These are phyloP conservation scores for Claviceps africana DNA, from an alignment of 2,329 filamentous ascomycete species.

Conservation along the genomic window DNA sequence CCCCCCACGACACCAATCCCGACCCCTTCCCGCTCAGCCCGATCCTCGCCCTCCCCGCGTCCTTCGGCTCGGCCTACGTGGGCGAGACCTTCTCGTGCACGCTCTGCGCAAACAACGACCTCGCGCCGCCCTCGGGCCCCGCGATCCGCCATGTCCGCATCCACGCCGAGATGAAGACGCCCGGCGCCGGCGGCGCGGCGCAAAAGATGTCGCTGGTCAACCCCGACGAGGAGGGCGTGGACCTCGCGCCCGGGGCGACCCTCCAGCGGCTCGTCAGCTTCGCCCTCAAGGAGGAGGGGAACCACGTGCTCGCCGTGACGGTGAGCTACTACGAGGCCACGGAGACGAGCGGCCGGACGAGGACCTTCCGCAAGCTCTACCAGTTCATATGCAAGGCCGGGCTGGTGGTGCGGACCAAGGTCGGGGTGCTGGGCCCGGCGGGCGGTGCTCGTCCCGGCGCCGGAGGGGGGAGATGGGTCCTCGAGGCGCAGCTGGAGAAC, in stretches of 20 bases:
- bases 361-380: constrained; percentile 89
- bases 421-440: constrained; percentile 31
- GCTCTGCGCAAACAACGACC: constrained; percentile 87
- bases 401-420: constrained; percentile 81
- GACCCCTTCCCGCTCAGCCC: constrained; percentile 45
- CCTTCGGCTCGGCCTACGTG: constrained; percentile 89
- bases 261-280: constrained; percentile 73
- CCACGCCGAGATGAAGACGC: constrained; percentile 90
- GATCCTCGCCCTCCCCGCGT: constrained; percentile 69
- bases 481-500: constrained; percentile 94
- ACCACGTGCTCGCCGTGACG: constrained; percentile 83
- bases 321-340: constrained; percentile 85
- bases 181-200: constrained; percentile 37
- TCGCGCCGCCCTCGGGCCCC: neutral
- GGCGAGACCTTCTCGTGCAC: constrained; percentile 93
- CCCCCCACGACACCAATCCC: constrained; percentile 30
- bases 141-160: constrained; percentile 66
- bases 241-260: constrained; percentile 49
- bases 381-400: constrained; percentile 90
- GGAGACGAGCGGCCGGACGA: constrained; percentile 53
- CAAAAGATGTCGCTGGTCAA: constrained; percentile 47
- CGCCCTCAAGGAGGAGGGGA: constrained; percentile 85
- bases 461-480: constrained; percentile 43
- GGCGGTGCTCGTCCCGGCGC: no score
- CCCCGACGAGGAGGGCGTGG: constrained; percentile 13